A percentile compares a stretch with the other conserved stretches of the same genome.
Conservation (phyloP, 495 filamentous ascomycete genomes). For the Lophiostoma macrostomum region DNA sequence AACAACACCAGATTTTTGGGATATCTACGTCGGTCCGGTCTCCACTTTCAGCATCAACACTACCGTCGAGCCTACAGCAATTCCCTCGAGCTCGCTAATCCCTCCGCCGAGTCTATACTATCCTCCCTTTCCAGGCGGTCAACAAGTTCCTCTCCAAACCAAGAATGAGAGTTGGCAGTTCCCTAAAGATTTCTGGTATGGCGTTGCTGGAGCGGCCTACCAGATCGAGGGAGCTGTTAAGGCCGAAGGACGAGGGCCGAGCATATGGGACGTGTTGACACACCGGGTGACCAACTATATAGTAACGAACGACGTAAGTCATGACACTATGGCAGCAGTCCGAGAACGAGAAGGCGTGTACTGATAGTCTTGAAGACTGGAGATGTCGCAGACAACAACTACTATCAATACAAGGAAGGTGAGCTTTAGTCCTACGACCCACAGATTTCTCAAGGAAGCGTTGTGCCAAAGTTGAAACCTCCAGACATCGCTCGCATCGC, state of each 20-base stretch:
- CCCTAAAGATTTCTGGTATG: constrained; percentile 36
- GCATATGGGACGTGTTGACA: constrained; percentile 29
- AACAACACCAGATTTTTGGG: constrained; percentile 13
- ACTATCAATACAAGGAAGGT: constrained; percentile 40
- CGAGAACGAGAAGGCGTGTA: no score
- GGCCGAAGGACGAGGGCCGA: constrained; percentile 35
- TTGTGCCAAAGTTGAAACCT: background rate
- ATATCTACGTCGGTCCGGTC: constrained; percentile 17
- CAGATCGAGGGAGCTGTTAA: constrained; percentile 39
- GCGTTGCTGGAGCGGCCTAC: constrained; percentile 35
- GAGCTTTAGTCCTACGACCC: background rate
- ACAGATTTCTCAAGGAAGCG: background rate
- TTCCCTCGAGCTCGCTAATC: constrained; percentile 24
- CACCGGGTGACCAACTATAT: constrained; percentile 33
- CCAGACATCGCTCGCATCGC: constrained; percentile 39
- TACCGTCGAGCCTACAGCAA: constrained; percentile 16
- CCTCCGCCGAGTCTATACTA: constrained; percentile 32
- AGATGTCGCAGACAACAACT: constrained; percentile 36
- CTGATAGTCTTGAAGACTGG: no score
- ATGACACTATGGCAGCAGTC: no score
- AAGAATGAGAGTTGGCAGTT: constrained; percentile 26
- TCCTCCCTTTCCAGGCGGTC: constrained; percentile 22
- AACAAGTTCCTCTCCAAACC: constrained; percentile 14
- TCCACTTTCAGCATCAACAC: constrained; percentile 22
- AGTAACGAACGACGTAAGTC: constrained; percentile 13